Conservation (phyloP, 83 land plant genomes). For the Thuja plicata region DNA sequence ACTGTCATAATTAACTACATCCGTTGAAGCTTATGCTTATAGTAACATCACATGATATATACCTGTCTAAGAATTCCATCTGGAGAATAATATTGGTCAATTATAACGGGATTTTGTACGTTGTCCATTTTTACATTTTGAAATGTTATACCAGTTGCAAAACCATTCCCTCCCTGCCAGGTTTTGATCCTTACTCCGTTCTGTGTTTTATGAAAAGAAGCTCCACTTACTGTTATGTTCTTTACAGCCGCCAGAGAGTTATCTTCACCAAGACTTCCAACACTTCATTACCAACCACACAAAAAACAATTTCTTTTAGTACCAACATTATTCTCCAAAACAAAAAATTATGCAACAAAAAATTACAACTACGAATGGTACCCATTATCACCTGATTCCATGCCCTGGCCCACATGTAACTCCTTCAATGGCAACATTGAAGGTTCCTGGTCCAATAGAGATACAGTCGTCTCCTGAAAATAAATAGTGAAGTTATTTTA, state of each 20-base stretch:
- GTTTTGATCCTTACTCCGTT: conserved; percentile 43
- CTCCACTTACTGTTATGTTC: conserved; percentile 25
- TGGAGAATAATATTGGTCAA: no score
- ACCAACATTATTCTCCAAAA: neutral
- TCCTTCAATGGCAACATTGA: neutral
- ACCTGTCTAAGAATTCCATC: no score
- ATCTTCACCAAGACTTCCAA: no score
- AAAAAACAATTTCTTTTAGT: no score
- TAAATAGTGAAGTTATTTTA: no score
- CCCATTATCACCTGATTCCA: neutral
- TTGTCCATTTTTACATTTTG: conserved; percentile 27
- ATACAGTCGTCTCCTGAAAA: neutral
- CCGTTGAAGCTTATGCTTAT: neutral
- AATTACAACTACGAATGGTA: no score
- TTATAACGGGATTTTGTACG: no score
- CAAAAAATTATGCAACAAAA: no score
- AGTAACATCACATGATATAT: no score
- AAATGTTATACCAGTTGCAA: conserved; percentile 24
- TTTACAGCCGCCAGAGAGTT: neutral
- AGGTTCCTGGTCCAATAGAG: neutral
- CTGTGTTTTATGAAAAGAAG: conserved; percentile 20
- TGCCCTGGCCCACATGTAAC: neutral
- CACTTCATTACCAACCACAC: no score
- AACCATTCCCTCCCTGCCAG: conserved; percentile 19
- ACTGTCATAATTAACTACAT: neutral